phyloP scores from a whole-genome alignment of 495 filamentous ascomycete genomes.

The Aspergillus biplanus region DNA sequence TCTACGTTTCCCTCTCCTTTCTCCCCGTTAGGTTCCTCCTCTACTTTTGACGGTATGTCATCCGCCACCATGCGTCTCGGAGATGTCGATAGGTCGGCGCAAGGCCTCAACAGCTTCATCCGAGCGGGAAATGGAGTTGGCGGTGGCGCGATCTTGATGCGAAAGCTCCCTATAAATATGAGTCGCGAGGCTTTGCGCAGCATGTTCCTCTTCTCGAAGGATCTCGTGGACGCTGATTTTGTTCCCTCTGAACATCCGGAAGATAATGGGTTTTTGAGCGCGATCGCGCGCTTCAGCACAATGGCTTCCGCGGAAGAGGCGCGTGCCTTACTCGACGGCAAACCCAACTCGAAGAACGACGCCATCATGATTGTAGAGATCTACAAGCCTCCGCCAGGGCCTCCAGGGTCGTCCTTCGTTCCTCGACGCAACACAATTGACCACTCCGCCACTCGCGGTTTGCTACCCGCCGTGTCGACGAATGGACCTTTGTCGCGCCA shows the following conservation, averaged over 20 bases:
- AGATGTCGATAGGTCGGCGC: conserved; percentile 49
- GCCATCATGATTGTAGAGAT: conserved; percentile 82
- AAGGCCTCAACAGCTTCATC: conserved; percentile 50
- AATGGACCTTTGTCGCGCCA: conserved; percentile 64
- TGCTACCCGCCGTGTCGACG: conserved; percentile 59
- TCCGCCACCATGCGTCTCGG: conserved; percentile 52
- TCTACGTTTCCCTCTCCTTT: conserved; percentile 48
- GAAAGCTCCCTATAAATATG: conserved; percentile 74
- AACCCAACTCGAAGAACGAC: conserved; percentile 73
- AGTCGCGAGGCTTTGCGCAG: conserved; percentile 72
- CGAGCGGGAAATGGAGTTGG: conserved; percentile 40
- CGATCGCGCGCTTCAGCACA: conserved; percentile 75
- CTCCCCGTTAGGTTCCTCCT: conserved; percentile 47
- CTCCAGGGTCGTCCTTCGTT: conserved; percentile 43
- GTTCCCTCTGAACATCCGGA: conserved; percentile 65
- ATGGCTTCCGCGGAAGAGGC: conserved; percentile 76
- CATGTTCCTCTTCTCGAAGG: conserved; percentile 86
- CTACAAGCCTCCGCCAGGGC: conserved; percentile 50
- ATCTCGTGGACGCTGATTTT: conserved; percentile 74
- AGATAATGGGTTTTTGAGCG: conserved; percentile 73
- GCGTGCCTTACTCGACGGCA: conserved; percentile 75
- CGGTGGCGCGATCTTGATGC: conserved; percentile 66
- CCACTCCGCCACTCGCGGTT: conserved; percentile 52
- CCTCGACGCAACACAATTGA: conserved; percentile 66
- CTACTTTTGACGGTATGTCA: conserved; percentile 48